Evolutionary conservation across 345 rosid species (phyloP), one percentile per base, ranked within the genome.

Genomic region (Tarenaya hassleriana): DNA sequence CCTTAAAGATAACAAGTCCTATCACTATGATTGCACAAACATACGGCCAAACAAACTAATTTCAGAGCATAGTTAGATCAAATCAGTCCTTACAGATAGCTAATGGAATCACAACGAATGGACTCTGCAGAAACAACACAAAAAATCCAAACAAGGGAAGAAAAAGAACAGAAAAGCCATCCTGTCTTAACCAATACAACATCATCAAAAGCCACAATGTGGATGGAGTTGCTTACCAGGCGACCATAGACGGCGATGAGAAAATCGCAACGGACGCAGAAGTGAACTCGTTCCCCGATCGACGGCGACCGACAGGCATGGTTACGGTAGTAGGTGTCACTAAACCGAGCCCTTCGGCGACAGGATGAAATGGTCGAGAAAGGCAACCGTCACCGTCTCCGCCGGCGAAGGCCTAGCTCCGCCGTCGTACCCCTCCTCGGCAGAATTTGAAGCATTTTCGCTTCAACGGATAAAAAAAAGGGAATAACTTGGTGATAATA

Each of bases 291-390:
- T 75, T 92, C 97, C 3, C 99, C 99, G 12, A 88, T 78, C 67
- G 88, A 63, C 85, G 78, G 16, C 97, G 88, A 46, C 95, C 97
- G 1, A 83, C 75, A 24, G 81, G 73, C 60, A 77, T 92, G 43
- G 72, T 77, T 10, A 70, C 62, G 10, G 88, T 72, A 45, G 88
- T 69, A 8, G 82, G 75, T 18, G 88, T 77, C 1, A 84, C 82
- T 1, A 81, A 73, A 34, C 97, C 99, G 40, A 92, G 81, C 34
- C 99, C 94, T 73, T 92, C 88, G 0, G 94, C 99, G n/a, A 92
- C 97, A 0, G 95, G 97, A 92, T 85, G 39, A 92, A 94, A 60
- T 88, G 97, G 62, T 85, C 99, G 0, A 97, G 97, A 61, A 97
- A 92, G 0, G 94, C 94, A 20, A 88, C 99, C 4, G 95, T 92